Evolutionary conservation across 345 rosid species (phyloP), one percentile per base, ranked within the genome.

Genomic region (Bretschneidera sinensis): DNA sequence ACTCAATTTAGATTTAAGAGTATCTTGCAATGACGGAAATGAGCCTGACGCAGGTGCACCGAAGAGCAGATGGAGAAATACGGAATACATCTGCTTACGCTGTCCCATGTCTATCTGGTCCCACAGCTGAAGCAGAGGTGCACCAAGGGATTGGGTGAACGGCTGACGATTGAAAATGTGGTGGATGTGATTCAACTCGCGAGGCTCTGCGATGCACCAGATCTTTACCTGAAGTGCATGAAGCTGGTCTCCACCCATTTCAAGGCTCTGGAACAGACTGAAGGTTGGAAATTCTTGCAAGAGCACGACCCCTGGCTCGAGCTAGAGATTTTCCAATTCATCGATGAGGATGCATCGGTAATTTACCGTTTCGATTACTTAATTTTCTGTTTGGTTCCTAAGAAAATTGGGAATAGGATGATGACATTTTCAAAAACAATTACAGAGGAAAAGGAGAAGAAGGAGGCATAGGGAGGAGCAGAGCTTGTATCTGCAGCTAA

Each of bases 221-320:
- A 83, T 61, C 88, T 92, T 62, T 73, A 65, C 66, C 72, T 89
- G 64, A 79, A 65, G 64, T 81, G 91, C 67, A 71, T 84, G 89
- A 87, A 76, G 67, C 56, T 84, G 45, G 39, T 84, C 6, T 57
- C 76, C 51, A 58, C 9, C 34, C 65, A 78, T 63, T 87, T 87
- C 76, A 79, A 80, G 65, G 59, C 77, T 17, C 84, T 85, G 7
- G 85, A 81, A 68, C 24, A 68, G 9, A 92, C 91, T 0, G 96
- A 89, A 76, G 98, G 83, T 19, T 92, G 95, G 95, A 78, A 66
- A 62, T 89, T 89, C 76, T 63, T 92, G 78, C 95, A 82, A 33
- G 73, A 77, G 23, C 80, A 87, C 11, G 92, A 89, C 60, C 96
- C 91, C 7, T 72, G 69, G 55, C 82, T 92, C 0, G 98, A 92